Conservation (phyloP, 768 basidiomycete genomes). For the Mycena belliarum region DNA sequence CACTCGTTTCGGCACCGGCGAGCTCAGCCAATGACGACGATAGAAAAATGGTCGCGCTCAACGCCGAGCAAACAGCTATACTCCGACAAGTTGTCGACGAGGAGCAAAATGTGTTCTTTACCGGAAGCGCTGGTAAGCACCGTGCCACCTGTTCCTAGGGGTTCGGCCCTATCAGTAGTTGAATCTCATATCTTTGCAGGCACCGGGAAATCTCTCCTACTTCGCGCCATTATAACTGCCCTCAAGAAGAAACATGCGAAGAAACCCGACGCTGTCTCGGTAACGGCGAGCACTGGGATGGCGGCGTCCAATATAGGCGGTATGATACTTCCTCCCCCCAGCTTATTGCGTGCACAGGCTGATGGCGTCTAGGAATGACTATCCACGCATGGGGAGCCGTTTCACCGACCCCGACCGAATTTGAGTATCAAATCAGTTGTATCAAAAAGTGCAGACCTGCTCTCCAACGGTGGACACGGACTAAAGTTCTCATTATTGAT, state of each 20-base stretch:
- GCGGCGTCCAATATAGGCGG: conserved; percentile 75
- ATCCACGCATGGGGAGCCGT: conserved; percentile 79
- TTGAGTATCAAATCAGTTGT: conserved; percentile 50
- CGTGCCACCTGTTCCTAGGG: conserved; percentile 15
- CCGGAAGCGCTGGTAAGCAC: conserved; percentile 70
- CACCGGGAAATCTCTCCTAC: conserved; percentile 81
- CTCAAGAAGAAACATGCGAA: conserved; percentile 50
- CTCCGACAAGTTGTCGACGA: conserved; percentile 60
- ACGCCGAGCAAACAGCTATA: conserved; percentile 65
- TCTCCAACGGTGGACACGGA: conserved; percentile 62
- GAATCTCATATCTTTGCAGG: conserved; percentile 50
- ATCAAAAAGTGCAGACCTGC: conserved; percentile 71
- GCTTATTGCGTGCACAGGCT: conserved; percentile 47
- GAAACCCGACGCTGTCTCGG: conserved; percentile 58
- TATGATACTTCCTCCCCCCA: conserved; percentile 5
- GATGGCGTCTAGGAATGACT: conserved; percentile 51
- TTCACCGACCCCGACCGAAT: conserved; percentile 57
- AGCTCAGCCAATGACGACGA: conserved; percentile 18
- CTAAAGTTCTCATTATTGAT: conserved; percentile 63
- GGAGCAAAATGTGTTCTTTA: conserved; percentile 72
- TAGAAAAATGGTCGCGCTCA: conserved; percentile 18
- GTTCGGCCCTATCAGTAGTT: no score
- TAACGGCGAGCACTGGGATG: conserved; percentile 77
- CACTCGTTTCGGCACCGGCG: conserved; percentile 16
- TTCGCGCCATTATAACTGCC: conserved; percentile 70